A percentile compares a stretch with the other conserved stretches of the same genome.
Conservation (phyloP, 2,329 filamentous ascomycete species). For the Monosporascus sp. region DNA sequence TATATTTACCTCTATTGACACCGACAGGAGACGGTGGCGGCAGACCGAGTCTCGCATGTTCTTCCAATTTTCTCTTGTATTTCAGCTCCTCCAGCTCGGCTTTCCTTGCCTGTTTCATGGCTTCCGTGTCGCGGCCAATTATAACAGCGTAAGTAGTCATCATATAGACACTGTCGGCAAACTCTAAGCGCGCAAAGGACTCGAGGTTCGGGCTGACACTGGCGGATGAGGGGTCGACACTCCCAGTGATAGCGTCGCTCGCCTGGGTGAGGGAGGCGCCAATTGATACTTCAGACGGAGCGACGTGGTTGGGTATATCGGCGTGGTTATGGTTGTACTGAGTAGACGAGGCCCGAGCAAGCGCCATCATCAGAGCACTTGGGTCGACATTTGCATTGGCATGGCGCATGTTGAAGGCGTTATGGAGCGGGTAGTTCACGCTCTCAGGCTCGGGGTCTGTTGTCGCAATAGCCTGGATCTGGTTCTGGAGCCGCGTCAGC, state of each 20-base stretch:
- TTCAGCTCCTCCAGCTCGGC: conserved; percentile 45
- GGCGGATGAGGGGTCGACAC: conserved; percentile 29
- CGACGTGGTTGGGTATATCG: conserved; percentile 16
- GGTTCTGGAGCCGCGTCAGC: conserved; percentile 4
- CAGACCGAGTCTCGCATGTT: conserved; percentile 43
- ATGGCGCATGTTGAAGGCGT: conserved; percentile 14
- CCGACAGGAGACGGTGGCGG: conserved; percentile 46
- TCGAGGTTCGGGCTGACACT: conserved; percentile 39
- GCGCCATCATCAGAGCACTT: conserved; percentile 24
- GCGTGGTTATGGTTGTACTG: conserved; percentile 19
- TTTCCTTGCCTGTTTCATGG: conserved; percentile 48
- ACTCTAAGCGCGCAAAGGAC: conserved; percentile 59
- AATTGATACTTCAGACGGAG: conserved; percentile 28
- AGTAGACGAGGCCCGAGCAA: conserved; percentile 17
- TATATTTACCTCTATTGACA: conserved; percentile 49
- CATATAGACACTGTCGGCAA: conserved; percentile 71
- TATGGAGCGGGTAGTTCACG: conserved; percentile 17
- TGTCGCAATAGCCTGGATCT: conserved; percentile 27
- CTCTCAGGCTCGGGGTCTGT: conserved; percentile 24
- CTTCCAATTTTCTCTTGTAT: conserved; percentile 38
- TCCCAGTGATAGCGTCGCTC: conserved; percentile 23
- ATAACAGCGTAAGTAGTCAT: conserved; percentile 71
- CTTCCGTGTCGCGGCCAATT: conserved; percentile 64
- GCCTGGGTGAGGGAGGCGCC: conserved; percentile 25
- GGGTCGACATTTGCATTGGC: conserved; percentile 26